Evolutionary conservation across 2,329 filamentous ascomycete species (phyloP), one percentile per base, ranked within the genome.

Genomic region (Claviceps africana): DNA sequence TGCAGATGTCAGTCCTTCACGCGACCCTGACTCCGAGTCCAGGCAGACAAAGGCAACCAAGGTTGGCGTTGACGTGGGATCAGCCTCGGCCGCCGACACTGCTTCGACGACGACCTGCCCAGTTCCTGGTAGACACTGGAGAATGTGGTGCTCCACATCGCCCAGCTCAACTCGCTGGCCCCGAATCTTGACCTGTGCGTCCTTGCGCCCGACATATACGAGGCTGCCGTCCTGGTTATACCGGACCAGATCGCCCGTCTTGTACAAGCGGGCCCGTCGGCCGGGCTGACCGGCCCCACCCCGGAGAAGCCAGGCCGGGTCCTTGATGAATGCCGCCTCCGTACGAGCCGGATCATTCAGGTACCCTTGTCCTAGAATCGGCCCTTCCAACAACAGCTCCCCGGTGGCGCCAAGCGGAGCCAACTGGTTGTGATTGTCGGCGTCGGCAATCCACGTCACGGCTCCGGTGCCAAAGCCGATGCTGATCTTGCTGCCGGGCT

Each of bases 81-180:
- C 35, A n/a, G 5, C 15, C 8, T 37, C 15, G 17, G 35, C 4
- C 21, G 22, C 21, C 1, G 22, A 44, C 13, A 44, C 8, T 13
- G 42, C 21, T 11, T 44, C 42, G 3, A 45, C 43, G 3, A 13
- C 43, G 17, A 30, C 43, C 25, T n/a, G 43, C 15, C 43, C n/a
- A 8, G 8, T 25, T 7, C 21, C 43, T 10, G 43, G 17, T 3
- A 47, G 3, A 8, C 31, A 47, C 8, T 15, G 11, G 30, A 28
- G n/a, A 2, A 48, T 11, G 17, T 28, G 17, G 47, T 44, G 40
- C 35, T 61, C 59, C 2, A 61, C 53, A 30, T 60, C 59, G 1
- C 47, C 54, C 0, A 55, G 51, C 49, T 63, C 61, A 17, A 64
- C 50, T 9, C 61, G 58, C 39, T 62, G 57, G 19, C 61, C 61